phyloP scores from a whole-genome alignment of 352 stramenopile species.

The Phytopythium boreale region DNA sequence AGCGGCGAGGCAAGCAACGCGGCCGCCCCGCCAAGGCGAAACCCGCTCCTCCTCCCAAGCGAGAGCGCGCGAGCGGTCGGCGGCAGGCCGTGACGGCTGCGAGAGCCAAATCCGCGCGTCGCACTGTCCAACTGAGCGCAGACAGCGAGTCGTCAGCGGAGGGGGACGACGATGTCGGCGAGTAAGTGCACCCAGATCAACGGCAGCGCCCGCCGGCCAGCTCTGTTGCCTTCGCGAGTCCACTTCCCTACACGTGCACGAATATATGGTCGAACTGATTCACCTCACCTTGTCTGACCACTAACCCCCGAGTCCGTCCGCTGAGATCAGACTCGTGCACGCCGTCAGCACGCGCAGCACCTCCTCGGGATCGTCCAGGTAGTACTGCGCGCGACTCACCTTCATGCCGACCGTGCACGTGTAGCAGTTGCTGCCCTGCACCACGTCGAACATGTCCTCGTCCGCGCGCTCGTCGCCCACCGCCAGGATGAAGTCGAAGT shows the following conservation, averaged over 20 bases:
- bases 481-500: slow-evolving; percentile 87
- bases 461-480: slow-evolving; percentile 85
- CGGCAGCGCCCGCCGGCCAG: not conserved
- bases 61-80: slow-evolving; percentile 19
- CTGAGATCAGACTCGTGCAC: slow-evolving; percentile 47
- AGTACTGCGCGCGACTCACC: slow-evolving; percentile 84
- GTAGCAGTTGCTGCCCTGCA: slow-evolving; percentile 88
- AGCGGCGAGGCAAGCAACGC: slow-evolving; percentile 4
- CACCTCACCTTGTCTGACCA: not conserved
- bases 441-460: slow-evolving; percentile 90
- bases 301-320: slow-evolving; percentile 3
- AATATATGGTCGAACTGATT: not conserved
- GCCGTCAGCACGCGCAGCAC: slow-evolving; percentile 73
- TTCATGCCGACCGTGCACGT: slow-evolving; percentile 87
- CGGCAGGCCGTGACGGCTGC: slow-evolving; percentile 16
- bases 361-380: slow-evolving; percentile 76
- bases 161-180: slow-evolving; percentile 13
- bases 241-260: not conserved
- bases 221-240: not conserved
- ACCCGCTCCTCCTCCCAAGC: slow-evolving; percentile 20
- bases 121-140: slow-evolving; percentile 15
- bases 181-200: not conserved
- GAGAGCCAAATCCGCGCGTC: slow-evolving; percentile 19
- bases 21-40: slow-evolving; percentile 7
- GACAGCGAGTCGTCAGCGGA: slow-evolving; percentile 20